Percentiles rank a stretch among this genome's conserved stretches.
These are phyloP conservation scores for Vanilla planifolia DNA, from an alignment of 106 monocot species.

Conservation along the genomic window DNA sequence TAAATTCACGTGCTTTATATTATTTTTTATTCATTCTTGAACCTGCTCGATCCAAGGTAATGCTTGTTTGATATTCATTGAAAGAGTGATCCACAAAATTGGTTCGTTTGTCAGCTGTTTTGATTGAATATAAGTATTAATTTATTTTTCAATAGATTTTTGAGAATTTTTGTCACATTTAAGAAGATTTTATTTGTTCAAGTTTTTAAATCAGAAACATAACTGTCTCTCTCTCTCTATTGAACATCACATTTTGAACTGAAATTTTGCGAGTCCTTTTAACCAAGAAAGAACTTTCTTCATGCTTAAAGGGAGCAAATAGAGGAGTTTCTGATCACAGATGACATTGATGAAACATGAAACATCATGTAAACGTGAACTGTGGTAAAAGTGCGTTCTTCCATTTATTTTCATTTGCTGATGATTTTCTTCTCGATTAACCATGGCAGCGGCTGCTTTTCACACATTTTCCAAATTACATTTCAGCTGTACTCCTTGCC, in stretches of 20 bases:
- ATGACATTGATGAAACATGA: slow-evolving; percentile 28
- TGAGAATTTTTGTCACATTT: neutral
- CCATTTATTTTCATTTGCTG: neutral
- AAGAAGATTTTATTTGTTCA: neutral
- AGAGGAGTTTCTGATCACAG: slow-evolving; percentile 43
- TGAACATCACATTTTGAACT: neutral
- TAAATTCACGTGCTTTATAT: too few relatives aligned
- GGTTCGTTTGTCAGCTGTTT: too few relatives aligned
- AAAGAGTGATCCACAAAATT: too few relatives aligned
- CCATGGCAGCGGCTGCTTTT: too few relatives aligned
- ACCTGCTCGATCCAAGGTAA: too few relatives aligned
- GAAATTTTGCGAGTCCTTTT: neutral
- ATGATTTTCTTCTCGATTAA: too few relatives aligned
- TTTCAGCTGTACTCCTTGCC: too few relatives aligned
- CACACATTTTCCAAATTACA: too few relatives aligned
- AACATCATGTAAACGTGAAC: neutral
- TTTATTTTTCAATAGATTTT: neutral
- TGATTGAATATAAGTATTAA: neutral
- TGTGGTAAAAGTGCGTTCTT: neutral
- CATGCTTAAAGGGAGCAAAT: slow-evolving; percentile 49
- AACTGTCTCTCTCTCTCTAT: neutral
- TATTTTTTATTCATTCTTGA: too few relatives aligned
- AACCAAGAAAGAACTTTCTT: neutral
- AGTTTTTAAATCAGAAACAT: neutral
- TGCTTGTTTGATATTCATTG: too few relatives aligned